phyloP scores from a whole-genome alignment of 768 basidiomycete species.

The Boletus vermiculosoides region DNA sequence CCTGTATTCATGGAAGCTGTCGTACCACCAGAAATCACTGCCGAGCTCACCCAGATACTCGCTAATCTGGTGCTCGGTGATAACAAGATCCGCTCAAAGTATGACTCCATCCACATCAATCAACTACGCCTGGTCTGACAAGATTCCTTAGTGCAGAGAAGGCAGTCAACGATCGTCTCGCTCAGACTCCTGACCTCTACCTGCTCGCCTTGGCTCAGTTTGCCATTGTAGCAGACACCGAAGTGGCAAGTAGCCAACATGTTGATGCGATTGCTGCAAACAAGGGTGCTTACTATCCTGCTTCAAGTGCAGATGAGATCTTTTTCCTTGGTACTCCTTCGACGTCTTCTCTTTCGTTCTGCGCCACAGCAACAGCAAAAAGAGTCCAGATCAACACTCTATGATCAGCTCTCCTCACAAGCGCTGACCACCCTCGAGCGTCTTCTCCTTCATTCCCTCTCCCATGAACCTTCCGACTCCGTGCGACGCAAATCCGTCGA shows the following conservation, averaged over 20 bases:
- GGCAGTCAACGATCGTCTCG: slow-evolving; percentile 76
- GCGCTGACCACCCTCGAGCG: slow-evolving; percentile 69
- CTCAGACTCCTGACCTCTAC: slow-evolving; percentile 76
- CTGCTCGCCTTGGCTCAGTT: slow-evolving; percentile 78
- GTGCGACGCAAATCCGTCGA: slow-evolving; percentile 74
- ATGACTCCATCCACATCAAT: neutral
- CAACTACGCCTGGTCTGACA: slow-evolving; percentile 7
- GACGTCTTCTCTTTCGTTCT: slow-evolving; percentile 72
- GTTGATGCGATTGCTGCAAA: slow-evolving; percentile 1
- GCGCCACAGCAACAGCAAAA: slow-evolving; percentile 38
- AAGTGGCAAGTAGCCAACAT: slow-evolving; percentile 56
- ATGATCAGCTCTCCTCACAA: slow-evolving; percentile 71
- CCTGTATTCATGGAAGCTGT: slow-evolving; percentile 30
- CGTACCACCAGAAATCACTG: slow-evolving; percentile 62
- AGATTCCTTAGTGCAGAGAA: slow-evolving; percentile 59
- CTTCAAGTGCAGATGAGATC: slow-evolving; percentile 66
- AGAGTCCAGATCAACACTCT: slow-evolving; percentile 55
- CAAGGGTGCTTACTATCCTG: slow-evolving; percentile 5
- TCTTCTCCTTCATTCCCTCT: slow-evolving; percentile 66
- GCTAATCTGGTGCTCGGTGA: slow-evolving; percentile 83
- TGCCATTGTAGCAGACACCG: slow-evolving; percentile 71
- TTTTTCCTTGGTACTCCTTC: slow-evolving; percentile 77
- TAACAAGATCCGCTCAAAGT: slow-evolving; percentile 79
- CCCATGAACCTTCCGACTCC: slow-evolving; percentile 53
- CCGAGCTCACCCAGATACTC: slow-evolving; percentile 79